A percentile compares a stretch with the other conserved stretches of the same genome.
phyloP scores from a whole-genome alignment of 495 filamentous ascomycete species.

The Hypoxylon subgilvum region DNA sequence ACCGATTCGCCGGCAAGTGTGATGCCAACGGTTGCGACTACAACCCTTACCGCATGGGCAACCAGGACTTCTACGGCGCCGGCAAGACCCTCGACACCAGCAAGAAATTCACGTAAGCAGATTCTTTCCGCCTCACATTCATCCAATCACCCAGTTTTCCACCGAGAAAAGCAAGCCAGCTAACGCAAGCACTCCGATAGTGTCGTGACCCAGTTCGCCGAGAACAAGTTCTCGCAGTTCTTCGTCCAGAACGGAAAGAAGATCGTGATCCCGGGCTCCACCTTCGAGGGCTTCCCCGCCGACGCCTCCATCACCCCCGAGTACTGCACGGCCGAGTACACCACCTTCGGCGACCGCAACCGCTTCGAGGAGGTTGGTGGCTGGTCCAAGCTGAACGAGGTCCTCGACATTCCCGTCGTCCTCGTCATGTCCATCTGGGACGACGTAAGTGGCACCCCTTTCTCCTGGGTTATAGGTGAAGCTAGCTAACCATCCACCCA shows the following conservation, averaged over 20 bases:
- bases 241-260: slow-evolving; percentile 73
- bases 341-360: slow-evolving; percentile 64
- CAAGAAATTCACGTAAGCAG: slow-evolving; percentile 62
- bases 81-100: slow-evolving; percentile 68
- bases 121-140: background rate
- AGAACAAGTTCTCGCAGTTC: slow-evolving; percentile 69
- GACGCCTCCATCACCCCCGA: slow-evolving; percentile 62
- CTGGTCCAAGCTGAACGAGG: slow-evolving; percentile 61
- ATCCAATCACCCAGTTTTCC: background rate
- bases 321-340: slow-evolving; percentile 68
- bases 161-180: background rate
- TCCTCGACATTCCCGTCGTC: slow-evolving; percentile 66
- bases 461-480: background rate
- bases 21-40: slow-evolving; percentile 78
- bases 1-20: slow-evolving; percentile 65
- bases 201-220: slow-evolving; percentile 76
- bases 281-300: slow-evolving; percentile 55
- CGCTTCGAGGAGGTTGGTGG: slow-evolving; percentile 68
- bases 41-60: slow-evolving; percentile 74
- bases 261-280: slow-evolving; percentile 64
- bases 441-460: slow-evolving; percentile 54
- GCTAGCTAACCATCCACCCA: background rate
- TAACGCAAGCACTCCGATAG: slow-evolving; percentile 44
- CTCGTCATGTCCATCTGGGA: slow-evolving; percentile 83
- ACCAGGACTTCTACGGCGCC: slow-evolving; percentile 66